These are phyloP conservation scores for Datura wrightii DNA, from an alignment of 257 asterid genomes.

Conservation along the genomic window DNA sequence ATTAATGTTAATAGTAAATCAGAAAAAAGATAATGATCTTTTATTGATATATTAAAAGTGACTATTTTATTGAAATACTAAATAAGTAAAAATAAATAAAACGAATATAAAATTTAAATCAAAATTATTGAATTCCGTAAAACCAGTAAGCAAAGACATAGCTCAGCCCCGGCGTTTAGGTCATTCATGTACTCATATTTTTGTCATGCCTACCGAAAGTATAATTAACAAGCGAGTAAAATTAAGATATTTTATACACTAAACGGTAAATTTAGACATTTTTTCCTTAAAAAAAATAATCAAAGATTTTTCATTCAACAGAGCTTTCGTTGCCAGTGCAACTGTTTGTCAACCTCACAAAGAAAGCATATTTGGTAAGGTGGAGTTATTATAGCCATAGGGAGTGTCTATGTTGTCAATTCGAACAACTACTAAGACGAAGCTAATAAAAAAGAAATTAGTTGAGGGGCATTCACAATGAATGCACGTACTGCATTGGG, in stretches of 20 bases:
- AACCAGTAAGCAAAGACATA: no score
- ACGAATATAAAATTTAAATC: no score
- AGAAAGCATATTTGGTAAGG: background rate
- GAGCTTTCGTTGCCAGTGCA: slow-evolving; percentile 1
- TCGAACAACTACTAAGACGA: background rate
- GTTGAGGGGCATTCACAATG: slow-evolving; percentile 29
- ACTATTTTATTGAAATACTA: no score
- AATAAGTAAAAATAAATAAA: no score
- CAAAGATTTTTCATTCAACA: background rate
- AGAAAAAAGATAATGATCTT: no score
- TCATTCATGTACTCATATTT: background rate
- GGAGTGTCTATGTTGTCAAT: background rate
- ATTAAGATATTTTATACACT: background rate
- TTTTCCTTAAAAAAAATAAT: background rate
- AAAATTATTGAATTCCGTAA: no score
- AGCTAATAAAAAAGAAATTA: slow-evolving; percentile 21
- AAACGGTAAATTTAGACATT: background rate
- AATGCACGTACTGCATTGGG: slow-evolving; percentile 24
- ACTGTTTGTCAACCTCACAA: slow-evolving; percentile 18
- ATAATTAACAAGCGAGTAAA: background rate
- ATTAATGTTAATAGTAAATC: no score
- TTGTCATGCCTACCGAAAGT: background rate
- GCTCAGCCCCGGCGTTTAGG: background rate
- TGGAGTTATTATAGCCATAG: background rate
- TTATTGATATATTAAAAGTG: no score